These are phyloP conservation scores for Uncinocarpus reesii DNA, from an alignment of 2,329 filamentous ascomycete species.

Conservation along the genomic window DNA sequence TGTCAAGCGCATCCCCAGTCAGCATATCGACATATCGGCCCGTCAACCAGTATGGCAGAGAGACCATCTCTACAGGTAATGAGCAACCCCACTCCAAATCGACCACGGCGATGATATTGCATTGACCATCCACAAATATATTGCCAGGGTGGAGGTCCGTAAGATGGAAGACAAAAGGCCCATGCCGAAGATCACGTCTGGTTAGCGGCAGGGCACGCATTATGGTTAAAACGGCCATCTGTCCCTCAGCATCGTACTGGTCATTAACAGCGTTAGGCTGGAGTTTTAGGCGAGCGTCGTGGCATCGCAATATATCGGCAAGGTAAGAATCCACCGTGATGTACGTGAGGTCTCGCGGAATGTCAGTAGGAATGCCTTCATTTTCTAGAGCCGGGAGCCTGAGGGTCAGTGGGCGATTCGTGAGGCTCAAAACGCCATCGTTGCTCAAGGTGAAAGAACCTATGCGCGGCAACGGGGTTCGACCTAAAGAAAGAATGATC, in stretches of 20 bases:
- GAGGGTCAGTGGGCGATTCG: constrained; percentile 22
- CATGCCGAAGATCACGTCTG: constrained; percentile 18
- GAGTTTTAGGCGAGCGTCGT: constrained; percentile 23
- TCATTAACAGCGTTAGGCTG: constrained; percentile 22
- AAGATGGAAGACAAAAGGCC: constrained; percentile 30
- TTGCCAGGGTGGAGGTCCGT: constrained; percentile 37
- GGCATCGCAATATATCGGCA: constrained; percentile 20
- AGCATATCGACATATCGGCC: constrained; percentile 16
- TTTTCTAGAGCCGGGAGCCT: constrained; percentile 23
- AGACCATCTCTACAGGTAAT: constrained; percentile 23
- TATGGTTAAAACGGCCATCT: constrained; percentile 22
- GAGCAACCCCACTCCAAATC: constrained; percentile 29
- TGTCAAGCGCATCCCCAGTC: neutral
- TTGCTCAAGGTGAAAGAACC: constrained; percentile 27
- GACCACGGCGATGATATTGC: constrained; percentile 28
- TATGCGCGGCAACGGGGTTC: constrained; percentile 25
- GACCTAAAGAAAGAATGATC: constrained; percentile 17
- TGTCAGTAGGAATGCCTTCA: constrained; percentile 21
- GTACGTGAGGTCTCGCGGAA: constrained; percentile 22
- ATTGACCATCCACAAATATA: constrained; percentile 25
- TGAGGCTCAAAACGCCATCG: constrained; percentile 19
- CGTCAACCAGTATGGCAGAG: constrained; percentile 25
- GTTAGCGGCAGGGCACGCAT: constrained; percentile 21
- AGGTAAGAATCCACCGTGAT: constrained; percentile 22
- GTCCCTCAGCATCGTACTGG: neutral